A percentile compares a stretch with the other conserved stretches of the same genome.
Conservation (phyloP, 371 early-diverging fungal genomes). For the Mortierella sp. region DNA sequence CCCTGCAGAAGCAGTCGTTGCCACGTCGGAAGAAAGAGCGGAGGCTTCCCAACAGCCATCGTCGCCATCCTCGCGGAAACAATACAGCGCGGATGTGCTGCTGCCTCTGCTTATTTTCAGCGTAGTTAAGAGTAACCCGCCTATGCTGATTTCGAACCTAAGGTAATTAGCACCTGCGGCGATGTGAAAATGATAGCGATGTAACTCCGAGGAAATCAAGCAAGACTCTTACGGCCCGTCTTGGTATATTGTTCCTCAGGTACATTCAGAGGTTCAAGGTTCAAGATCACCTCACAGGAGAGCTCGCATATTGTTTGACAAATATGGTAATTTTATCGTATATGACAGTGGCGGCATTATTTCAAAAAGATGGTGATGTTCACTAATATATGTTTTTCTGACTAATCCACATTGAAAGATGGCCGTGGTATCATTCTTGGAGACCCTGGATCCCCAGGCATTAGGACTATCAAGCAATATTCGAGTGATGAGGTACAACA, state of each 20-base stretch:
- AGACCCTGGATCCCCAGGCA: slow-evolving; percentile 36
- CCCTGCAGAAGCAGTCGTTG: not conserved
- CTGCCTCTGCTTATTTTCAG: slow-evolving; percentile 76
- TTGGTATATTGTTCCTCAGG: not conserved
- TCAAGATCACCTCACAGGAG: slow-evolving; percentile 59
- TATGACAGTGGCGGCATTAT: too few relatives aligned
- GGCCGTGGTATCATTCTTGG: slow-evolving; percentile 49
- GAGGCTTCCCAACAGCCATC: slow-evolving; percentile 20
- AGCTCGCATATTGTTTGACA: slow-evolving; percentile 62
- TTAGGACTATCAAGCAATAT: slow-evolving; percentile 37
- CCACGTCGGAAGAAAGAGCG: not conserved
- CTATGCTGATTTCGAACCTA: slow-evolving; percentile 73
- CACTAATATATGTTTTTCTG: not conserved
- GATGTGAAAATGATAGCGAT: too few relatives aligned
- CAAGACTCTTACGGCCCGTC: too few relatives aligned
- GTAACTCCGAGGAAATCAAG: too few relatives aligned
- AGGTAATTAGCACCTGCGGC: slow-evolving; percentile 24
- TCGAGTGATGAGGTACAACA: slow-evolving; percentile 32
- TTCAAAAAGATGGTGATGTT: too few relatives aligned
- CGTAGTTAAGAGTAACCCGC: slow-evolving; percentile 75
- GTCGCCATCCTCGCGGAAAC: slow-evolving; percentile 31
- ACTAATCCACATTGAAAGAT: slow-evolving; percentile 26
- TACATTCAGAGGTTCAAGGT: slow-evolving; percentile 64
- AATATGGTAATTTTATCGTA: slow-evolving; percentile 41
- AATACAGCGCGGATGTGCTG: slow-evolving; percentile 69